Percentiles rank a stretch among this genome's conserved stretches.
Evolutionary conservation across 495 filamentous ascomycete genomes (phyloP).

Genomic region (Lichenothelia convexa): DNA sequence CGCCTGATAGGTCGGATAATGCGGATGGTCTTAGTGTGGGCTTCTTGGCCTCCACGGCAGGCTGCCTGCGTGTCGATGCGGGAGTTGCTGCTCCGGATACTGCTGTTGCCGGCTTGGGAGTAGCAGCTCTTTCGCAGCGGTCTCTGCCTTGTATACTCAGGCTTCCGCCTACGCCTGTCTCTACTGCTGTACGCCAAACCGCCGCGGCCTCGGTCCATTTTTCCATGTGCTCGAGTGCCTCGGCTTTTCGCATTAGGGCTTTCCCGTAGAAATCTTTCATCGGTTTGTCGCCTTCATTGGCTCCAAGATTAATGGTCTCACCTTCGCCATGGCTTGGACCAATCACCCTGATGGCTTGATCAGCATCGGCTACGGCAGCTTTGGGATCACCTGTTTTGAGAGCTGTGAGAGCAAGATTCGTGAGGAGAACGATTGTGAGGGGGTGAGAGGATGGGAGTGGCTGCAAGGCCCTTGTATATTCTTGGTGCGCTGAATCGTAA

Average conservation of each 20-base stretch:
- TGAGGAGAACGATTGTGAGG: constrained; percentile 65
- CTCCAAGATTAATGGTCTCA: constrained; percentile 56
- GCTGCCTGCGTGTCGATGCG: constrained; percentile 9
- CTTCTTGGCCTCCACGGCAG: constrained; percentile 13
- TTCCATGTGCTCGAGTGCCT: constrained; percentile 88
- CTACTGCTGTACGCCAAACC: constrained; percentile 67
- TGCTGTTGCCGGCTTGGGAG: constrained; percentile 17
- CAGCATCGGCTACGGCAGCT: constrained; percentile 63
- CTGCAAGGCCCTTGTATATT: constrained; percentile 58
- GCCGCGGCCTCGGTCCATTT: constrained; percentile 70
- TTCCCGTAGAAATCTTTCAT: constrained; percentile 91
- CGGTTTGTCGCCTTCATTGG: constrained; percentile 48
- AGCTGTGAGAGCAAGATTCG: constrained; percentile 78
- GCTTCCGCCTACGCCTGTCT: constrained; percentile 64
- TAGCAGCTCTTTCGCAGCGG: constrained; percentile 71
- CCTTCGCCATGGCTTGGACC: constrained; percentile 58
- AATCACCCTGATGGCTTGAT: constrained; percentile 61
- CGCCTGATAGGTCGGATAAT: constrained; percentile 4
- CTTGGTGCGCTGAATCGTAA: constrained; percentile 64
- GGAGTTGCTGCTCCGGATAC: neutral
- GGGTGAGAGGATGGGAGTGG: constrained; percentile 67
- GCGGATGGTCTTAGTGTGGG: constrained; percentile 8
- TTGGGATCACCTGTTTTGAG: constrained; percentile 84
- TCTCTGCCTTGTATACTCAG: constrained; percentile 73
- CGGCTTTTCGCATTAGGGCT: constrained; percentile 82